Evolutionary conservation across 495 filamentous ascomycete species (phyloP), one percentile per base, ranked within the genome.

Genomic region (Chlorociboria aeruginascens): DNA sequence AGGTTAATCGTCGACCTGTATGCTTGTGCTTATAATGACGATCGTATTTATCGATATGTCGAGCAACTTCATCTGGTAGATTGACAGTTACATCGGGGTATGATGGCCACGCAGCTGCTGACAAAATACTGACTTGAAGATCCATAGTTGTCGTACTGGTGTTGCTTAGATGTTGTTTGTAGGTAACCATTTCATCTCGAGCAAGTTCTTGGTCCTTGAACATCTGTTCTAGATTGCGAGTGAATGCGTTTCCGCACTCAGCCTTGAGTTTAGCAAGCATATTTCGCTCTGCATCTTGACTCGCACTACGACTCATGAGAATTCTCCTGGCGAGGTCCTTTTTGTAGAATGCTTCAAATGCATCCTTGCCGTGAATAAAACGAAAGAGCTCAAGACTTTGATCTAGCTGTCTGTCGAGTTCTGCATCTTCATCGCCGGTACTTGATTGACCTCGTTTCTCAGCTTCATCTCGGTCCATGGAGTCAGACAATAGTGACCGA

Each of bases 311-410:
- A 30, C 79, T 82, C 82, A 97, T 85, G 35, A 99, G 69, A 17
- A 99, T 69, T 28, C 92, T 77, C 7, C 86, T 76, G 1, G 93
- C 89, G 40, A 99, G 78, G 58, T 95, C 90, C 49, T 86, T 92
- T 71, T 97, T 97, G 72, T 99, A 99, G 58, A 99, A 97, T 4
- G 89, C 92, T 57, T 97, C 92, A 56, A 99, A 99, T 0, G 95
- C 88, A 35, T 89, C 89, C 61, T 97, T 99, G 17, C 93, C 92
- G 59, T 96, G 83, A 48, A 99, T 86, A 62, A 96, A 97, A 4
- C 92, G 78, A 71, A 99, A 99, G 7, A 99, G 72, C 54, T 96
- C 89, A 3, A 99, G 69, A 9, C 83, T 88, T 59, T 89, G 80
- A 51, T 97, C 92, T 29, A 99, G 71, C 60, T 95, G 92, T 40